Base-by-base conservation (phyloP, 2,329 filamentous ascomycete species). In the Neopestalotiopsis sp. region DNA sequence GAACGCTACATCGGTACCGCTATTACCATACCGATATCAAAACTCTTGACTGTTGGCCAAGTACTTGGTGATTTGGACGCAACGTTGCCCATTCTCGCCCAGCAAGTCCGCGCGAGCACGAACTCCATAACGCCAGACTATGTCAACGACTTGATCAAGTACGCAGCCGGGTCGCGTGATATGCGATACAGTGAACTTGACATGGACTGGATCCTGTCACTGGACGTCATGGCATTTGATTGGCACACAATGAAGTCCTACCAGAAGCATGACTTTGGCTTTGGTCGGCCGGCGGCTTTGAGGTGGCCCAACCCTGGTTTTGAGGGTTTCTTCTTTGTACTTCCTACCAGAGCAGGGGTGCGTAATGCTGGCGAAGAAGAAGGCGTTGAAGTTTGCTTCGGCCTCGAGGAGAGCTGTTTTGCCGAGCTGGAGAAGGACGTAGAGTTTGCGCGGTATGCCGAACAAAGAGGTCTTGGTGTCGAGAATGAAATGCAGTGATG, bases 241-340 rank as follows among this genome's bases (percentile, higher is more conserved):
- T 66, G 65, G 65, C 65, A 66, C 53, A 66, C 65, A 28, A 66
- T 66, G 65, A 66, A 66, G 24, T 66, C 65, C 24, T 66, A 66
- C 65, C 49, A n/a, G 20, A 38, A 32, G 24, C 65, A 66, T 30
- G 30, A 66, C 49, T 66, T 58, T 42, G 65, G 65, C 53, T 66
- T 66, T n/a, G 49, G 65, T 20, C 30, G 32, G 32, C 65, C 65
- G 9, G 65, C 65, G 1, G 65, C 65, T 10, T 24, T 66, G 65
- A 49, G 65, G 28, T 66, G 65, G 65, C 65, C 65, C 7, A 49
- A 66, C 17, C 65, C 65, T 0, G 65, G 65, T 12, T 66, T 66
- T 9, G 65, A 66, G 53, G 65, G 65, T n/a, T 64, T 64, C 38
- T 64, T 64, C 61, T 64, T 64, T n/a, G 61, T 64, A 12, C 42